Evolutionary conservation across 2,329 filamentous ascomycete species (phyloP).

Genomic region (Pyricularia grisea): DNA sequence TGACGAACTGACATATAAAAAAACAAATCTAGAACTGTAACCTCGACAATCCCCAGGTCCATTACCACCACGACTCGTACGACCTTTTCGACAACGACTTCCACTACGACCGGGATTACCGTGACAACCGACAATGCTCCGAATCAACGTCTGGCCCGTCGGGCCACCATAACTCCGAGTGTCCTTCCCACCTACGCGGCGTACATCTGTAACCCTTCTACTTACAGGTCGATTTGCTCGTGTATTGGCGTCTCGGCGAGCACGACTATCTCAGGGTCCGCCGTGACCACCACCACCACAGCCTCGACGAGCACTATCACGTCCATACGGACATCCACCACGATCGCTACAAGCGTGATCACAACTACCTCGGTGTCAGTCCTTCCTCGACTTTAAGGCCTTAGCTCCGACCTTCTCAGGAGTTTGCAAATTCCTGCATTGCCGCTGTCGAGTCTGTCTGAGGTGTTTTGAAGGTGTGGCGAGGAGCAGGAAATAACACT

Average conservation of each 20-base stretch:
- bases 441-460: neutral
- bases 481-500: neutral
- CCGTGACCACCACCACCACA: neutral
- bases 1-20: neutral
- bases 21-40: neutral
- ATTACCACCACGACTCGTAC: neutral
- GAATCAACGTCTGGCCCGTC: neutral
- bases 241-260: neutral
- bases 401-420: too few species aligned
- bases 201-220: neutral
- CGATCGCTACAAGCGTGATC: neutral
- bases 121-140: too few species aligned
- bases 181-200: constrained; percentile 1
- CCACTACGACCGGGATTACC: neutral
- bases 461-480: neutral
- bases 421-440: too few species aligned
- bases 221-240: constrained; percentile 4
- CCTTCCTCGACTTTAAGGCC: too few species aligned
- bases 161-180: constrained; percentile 1
- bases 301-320: neutral
- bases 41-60: neutral
- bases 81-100: neutral
- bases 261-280: neutral
- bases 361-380: neutral
- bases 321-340: neutral